Base-by-base conservation (phyloP, 2,329 filamentous ascomycete species). In the Alternaria arbusti region DNA sequence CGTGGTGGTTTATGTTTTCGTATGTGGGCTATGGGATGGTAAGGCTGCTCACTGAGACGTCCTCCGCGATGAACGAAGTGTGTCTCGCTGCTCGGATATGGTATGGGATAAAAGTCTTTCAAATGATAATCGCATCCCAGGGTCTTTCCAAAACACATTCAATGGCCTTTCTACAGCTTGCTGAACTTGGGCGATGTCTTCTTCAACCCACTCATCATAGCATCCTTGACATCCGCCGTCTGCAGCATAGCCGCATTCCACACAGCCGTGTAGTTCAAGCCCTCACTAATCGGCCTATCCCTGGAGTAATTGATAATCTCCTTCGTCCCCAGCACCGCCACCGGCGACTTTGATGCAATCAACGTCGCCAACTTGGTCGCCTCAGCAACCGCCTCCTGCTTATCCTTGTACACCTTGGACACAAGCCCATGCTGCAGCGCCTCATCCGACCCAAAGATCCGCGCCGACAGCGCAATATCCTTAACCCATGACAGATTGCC, bases 171-270 rank as follows among this genome's bases (percentile, higher is more conserved):
- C 63, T 76, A 97, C 73, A 97, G 81, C 83, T 97, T 98, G 79
- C 90, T 90, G 83, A 97, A 98, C 17, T 84, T 91, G 12, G 93
- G 91, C 76, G 88, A 94, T 69, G 85, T 90, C 86, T 91, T 97
- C 80, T 91, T 86, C 67, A 97, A 78, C 9, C 91, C 91, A 43
- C 91, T 92, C 77, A 91, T 76, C 77, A 97, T 84, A 1, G 94
- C 93, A 63, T 86, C 83, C 74, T 88, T 82, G 46, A 97, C 86
- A 83, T 98, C 95, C 56, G 85, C 83, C 7, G 92, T 91, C 83
- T 97, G 94, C 71, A 97, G 77, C 74, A 92, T 91, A 3, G 89
- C 91, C 71, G 89, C 87, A 76, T 98, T 98, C 95, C 94, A 97
- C 1, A 96, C 86, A 11, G 88, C 86, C 5, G 94, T 97, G 80